Evolutionary conservation across 2,329 filamentous ascomycete species (phyloP), one percentile per base, ranked within the genome.

Genomic region (Xylariaceae sp.): DNA sequence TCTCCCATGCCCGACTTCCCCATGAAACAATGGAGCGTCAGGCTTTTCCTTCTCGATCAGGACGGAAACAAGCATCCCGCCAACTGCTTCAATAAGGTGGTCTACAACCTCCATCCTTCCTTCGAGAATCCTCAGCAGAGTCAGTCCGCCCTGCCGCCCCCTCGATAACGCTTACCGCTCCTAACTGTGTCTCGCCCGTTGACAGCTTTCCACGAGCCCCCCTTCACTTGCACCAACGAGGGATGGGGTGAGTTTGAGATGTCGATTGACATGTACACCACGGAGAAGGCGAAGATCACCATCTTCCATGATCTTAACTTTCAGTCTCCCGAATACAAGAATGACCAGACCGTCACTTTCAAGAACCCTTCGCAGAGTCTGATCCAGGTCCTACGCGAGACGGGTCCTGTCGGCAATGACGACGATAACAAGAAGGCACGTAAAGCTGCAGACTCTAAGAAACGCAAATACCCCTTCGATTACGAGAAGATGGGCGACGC

Each of bases 201-300:
- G 44, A 18, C 67, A 94, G 90, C 85, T 23, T 88, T 96, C 78
- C 88, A 87, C 71, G 87, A 89, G 65, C 85, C 92, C 0, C 94
- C 94, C 0, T 99, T 97, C 78, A 83, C 82, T 66, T 96, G 96
- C 75, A 81, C 86, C 64, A 96, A 99, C 76, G 90, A 97, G 76
- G 94, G 94, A 67, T 99, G 94, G 94, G 94, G 94, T 71, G 94
- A 97, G 77, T 99, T 99, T 74, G 94, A 97, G 73, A 93, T 99
- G 86, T 82, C 80, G 52, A 94, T 97, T 70, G 85, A 89, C 63
- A 82, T 95, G 67, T 88, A 87, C 71, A 89, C 88, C 49, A 86
- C 88, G 35, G 91, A 94, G 75, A 97, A 97, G 80, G 88, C 88
- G 59, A 93, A 96, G 71, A 84, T 91, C 70, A 80, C 83, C 11